These are phyloP conservation scores for Fusarium marasasianum DNA, from an alignment of 2,329 filamentous ascomycete species.

Conservation along the genomic window DNA sequence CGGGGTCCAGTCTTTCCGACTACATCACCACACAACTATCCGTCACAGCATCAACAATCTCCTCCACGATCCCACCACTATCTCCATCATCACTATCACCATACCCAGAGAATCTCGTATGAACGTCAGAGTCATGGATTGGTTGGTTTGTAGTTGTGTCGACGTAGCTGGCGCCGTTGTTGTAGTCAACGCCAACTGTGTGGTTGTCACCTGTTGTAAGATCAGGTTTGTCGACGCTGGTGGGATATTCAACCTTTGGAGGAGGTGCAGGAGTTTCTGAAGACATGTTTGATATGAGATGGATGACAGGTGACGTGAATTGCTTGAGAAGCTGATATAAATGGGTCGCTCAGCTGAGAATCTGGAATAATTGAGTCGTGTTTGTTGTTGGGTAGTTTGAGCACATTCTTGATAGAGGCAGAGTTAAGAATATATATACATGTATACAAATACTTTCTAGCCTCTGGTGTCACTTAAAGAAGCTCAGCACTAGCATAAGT, in stretches of 20 bases:
- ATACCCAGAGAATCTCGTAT: not conserved
- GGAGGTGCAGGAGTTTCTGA: not conserved
- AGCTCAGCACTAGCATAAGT: no score
- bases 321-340: no score
- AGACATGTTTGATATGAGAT: not conserved
- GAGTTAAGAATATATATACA: not conserved
- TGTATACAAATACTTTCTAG: not conserved
- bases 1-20: accelerated
- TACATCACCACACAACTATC: not conserved
- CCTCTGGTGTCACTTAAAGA: not conserved
- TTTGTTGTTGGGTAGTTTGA: not conserved
- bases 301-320: not conserved
- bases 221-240: not conserved
- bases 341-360: no score
- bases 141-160: not conserved
- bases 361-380: no score
- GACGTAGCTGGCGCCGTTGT: not conserved
- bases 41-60: not conserved
- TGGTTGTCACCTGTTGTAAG: not conserved
- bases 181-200: not conserved
- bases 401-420: accelerated
- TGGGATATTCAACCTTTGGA: not conserved
- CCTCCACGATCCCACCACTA: not conserved
- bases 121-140: not conserved
- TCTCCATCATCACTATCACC: not conserved